Conservation (phyloP, 768 basidiomycete genomes). For the Kwoniella europaea region DNA sequence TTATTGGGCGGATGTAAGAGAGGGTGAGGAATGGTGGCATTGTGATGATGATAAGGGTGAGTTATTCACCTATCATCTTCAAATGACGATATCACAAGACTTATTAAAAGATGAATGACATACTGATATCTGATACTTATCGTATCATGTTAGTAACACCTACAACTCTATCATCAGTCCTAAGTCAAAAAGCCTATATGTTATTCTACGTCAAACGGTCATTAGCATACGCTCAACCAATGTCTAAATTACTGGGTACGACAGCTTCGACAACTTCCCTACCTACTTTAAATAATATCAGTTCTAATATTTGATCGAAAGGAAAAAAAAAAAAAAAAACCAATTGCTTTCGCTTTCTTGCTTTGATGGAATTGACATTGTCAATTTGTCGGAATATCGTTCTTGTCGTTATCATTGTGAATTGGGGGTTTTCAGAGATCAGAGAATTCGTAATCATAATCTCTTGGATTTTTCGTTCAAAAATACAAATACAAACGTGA, state of each 20-base stretch:
- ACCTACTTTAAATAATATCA: not conserved
- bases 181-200: conserved; percentile 84
- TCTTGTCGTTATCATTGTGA: no score
- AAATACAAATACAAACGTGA: no score
- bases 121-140: conserved; percentile 17
- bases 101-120: not conserved
- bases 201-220: conserved; percentile 92
- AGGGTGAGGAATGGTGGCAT: conserved; percentile 78
- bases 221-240: conserved; percentile 69
- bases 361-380: no score
- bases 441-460: no score
- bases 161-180: conserved; percentile 70
- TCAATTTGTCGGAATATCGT: no score
- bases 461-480: no score
- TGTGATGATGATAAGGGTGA: conserved; percentile 90
- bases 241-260: conserved; percentile 24
- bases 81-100: not conserved
- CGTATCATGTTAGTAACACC: conserved; percentile 63
- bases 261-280: not conserved
- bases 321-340: no score
- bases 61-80: conserved; percentile 38
- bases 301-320: no score
- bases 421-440: no score
- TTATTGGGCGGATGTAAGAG: conserved; percentile 84
- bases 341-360: no score